phyloP scores from a whole-genome alignment of 169 alveolate species.

The Plasmodium vinckei region DNA sequence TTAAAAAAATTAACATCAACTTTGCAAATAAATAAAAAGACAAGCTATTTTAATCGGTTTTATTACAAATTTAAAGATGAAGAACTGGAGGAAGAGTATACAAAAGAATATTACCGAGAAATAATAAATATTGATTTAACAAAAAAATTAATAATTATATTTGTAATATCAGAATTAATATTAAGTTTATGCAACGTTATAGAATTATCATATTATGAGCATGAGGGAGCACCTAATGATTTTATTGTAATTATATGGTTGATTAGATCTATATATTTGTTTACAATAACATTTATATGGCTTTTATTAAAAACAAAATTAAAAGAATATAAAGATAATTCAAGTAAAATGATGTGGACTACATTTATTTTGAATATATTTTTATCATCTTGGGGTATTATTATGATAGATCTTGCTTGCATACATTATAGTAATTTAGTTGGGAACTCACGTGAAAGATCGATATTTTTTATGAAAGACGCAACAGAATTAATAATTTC shows the following conservation, averaged over 20 bases:
- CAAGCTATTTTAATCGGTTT: slow-evolving; percentile 23
- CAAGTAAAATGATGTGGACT: slow-evolving; percentile 77
- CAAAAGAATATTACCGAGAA: slow-evolving; percentile 87
- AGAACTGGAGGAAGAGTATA: slow-evolving; percentile 89
- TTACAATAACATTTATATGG: slow-evolving; percentile 88
- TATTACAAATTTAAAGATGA: slow-evolving; percentile 87
- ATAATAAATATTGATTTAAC: slow-evolving; percentile 87
- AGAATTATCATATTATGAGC: slow-evolving; percentile 68
- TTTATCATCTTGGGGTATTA: slow-evolving; percentile 69
- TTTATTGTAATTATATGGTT: slow-evolving; percentile 87
- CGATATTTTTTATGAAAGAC: slow-evolving; percentile 65
- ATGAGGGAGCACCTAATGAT: slow-evolving; percentile 63
- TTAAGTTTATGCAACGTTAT: slow-evolving; percentile 85
- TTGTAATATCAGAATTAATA: slow-evolving; percentile 85
- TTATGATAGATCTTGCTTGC: slow-evolving; percentile 52
- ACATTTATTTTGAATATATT: slow-evolving; percentile 64
- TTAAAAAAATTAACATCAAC: slow-evolving; percentile 64
- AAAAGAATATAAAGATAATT: slow-evolving; percentile 58
- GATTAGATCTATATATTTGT: slow-evolving; percentile 87
- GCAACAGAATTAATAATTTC: slow-evolving; percentile 79
- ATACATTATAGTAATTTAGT: slow-evolving; percentile 46
- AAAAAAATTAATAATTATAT: slow-evolving; percentile 90
- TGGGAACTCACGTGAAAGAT: slow-evolving; percentile 23
- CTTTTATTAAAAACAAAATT: slow-evolving; percentile 81
- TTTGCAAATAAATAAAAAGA: slow-evolving; percentile 30